Conservation (phyloP, 2,329 filamentous ascomycete genomes). For the Stemphylium beticola region DNA sequence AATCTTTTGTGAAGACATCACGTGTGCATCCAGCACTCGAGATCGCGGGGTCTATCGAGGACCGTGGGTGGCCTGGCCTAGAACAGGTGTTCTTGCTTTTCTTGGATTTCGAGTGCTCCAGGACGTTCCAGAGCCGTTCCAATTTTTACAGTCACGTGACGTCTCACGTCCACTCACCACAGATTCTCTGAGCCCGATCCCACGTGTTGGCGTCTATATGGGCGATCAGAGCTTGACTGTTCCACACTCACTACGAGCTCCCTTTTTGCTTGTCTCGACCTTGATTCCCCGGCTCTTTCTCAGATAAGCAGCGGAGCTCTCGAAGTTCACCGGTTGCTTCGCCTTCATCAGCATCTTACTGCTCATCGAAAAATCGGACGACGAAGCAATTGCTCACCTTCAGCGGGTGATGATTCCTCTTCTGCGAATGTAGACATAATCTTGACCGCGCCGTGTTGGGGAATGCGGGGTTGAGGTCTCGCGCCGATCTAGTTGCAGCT, state of each 20-base stretch:
- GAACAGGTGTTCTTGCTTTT: no score
- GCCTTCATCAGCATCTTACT: slow-evolving; percentile 9
- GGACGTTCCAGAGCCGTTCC: background rate
- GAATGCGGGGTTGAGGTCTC: background rate
- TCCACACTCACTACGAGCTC: no score
- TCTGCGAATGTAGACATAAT: background rate
- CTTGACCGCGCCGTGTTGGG: background rate
- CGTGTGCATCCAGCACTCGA: background rate
- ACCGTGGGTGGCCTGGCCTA: no score
- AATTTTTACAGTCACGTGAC: background rate
- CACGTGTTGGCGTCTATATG: background rate
- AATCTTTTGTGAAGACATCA: no score
- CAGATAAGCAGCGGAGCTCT: background rate
- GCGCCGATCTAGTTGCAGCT: background rate
- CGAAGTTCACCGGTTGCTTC: slow-evolving; percentile 8
- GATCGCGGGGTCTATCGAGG: no score
- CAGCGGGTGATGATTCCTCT: background rate
- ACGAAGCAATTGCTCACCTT: background rate
- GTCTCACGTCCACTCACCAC: background rate
- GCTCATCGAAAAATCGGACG: background rate
- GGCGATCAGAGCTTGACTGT: no score
- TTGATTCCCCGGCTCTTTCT: background rate
- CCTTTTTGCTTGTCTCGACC: no score
- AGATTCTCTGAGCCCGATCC: background rate
- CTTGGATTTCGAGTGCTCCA: no score